These are phyloP conservation scores for Puccinia triticina DNA, from an alignment of 1,284 basidiomycete genomes.

Conservation along the genomic window DNA sequence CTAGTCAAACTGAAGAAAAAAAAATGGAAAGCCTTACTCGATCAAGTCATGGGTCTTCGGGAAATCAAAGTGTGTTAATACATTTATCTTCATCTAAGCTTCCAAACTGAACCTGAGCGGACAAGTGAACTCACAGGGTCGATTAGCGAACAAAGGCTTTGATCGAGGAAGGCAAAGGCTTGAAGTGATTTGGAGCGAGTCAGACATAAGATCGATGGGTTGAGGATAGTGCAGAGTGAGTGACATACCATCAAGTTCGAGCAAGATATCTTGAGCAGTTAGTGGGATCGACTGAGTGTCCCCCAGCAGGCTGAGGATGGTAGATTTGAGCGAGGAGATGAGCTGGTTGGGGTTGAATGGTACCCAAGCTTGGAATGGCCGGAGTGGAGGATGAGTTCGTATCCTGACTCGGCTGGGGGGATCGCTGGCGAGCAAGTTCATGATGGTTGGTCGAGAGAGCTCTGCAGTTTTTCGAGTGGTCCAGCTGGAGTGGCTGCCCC, in stretches of 20 bases:
- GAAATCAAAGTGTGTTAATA: background rate
- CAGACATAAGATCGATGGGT: background rate
- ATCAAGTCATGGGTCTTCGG: conserved; percentile 38
- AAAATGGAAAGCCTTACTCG: conserved; percentile 43
- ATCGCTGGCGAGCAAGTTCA: background rate
- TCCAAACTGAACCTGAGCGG: too few species aligned
- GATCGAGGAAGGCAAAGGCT: conserved; percentile 46
- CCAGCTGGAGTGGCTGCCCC: too few species aligned
- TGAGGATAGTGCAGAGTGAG: background rate
- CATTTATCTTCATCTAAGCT: background rate
- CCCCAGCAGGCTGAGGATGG: conserved; percentile 3
- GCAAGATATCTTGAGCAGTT: conserved; percentile 6
- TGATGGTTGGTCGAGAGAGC: too few species aligned
- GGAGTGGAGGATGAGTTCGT: conserved; percentile 39
- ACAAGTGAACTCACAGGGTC: conserved; percentile 17
- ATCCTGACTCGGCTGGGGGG: conserved; percentile 33
- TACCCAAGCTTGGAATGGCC: conserved; percentile 37
- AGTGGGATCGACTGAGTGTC: conserved; percentile 19
- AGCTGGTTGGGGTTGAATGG: conserved; percentile 10
- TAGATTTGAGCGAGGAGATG: conserved; percentile 27
- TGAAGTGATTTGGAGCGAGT: background rate
- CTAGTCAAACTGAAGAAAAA: background rate
- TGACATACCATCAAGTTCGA: conserved; percentile 15
- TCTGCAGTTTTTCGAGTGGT: too few species aligned
- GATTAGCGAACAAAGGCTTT: conserved; percentile 35